phyloP scores from a whole-genome alignment of 202 grass and related monocot genomes.

The Hordeum pubiflorum region DNA sequence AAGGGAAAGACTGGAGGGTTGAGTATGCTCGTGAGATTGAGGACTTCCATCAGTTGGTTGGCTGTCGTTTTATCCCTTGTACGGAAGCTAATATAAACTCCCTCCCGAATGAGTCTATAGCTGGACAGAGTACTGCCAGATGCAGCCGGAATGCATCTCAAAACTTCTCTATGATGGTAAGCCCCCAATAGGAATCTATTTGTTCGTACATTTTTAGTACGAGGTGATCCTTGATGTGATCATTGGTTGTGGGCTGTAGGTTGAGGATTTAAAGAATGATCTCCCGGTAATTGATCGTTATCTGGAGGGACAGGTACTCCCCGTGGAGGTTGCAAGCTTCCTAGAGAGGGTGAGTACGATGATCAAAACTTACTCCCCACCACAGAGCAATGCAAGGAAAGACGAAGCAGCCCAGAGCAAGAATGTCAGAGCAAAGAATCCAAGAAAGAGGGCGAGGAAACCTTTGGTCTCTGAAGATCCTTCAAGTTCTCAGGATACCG shows the following conservation, averaged over 20 bases:
- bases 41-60: slow-evolving; percentile 59
- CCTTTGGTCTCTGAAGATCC: slow-evolving; percentile 22
- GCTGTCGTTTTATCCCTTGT: slow-evolving; percentile 36
- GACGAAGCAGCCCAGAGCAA: slow-evolving; percentile 9
- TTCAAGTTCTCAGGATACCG: slow-evolving; percentile 7
- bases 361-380: slow-evolving; percentile 41
- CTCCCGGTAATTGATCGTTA: slow-evolving; percentile 45
- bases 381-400: slow-evolving; percentile 20
- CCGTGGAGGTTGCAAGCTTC: slow-evolving; percentile 45
- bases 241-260: slow-evolving; percentile 22
- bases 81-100: slow-evolving; percentile 29
- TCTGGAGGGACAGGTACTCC: slow-evolving; percentile 40
- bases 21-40: slow-evolving; percentile 60
- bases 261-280: slow-evolving; percentile 53
- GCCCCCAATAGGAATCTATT: neutral
- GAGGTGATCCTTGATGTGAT: neutral
- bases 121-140: slow-evolving; percentile 11
- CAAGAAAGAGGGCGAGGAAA: slow-evolving; percentile 36
- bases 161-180: slow-evolving; percentile 38
- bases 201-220: neutral
- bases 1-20: slow-evolving; percentile 52
- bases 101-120: slow-evolving; percentile 14
- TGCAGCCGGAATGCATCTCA: slow-evolving; percentile 17
- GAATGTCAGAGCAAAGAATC: slow-evolving; percentile 23
- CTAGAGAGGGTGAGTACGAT: slow-evolving; percentile 38